Evolutionary conservation across 169 alveolate genomes (phyloP), one percentile per base, ranked within the genome.

Genomic region (Cytauxzoon felis): DNA sequence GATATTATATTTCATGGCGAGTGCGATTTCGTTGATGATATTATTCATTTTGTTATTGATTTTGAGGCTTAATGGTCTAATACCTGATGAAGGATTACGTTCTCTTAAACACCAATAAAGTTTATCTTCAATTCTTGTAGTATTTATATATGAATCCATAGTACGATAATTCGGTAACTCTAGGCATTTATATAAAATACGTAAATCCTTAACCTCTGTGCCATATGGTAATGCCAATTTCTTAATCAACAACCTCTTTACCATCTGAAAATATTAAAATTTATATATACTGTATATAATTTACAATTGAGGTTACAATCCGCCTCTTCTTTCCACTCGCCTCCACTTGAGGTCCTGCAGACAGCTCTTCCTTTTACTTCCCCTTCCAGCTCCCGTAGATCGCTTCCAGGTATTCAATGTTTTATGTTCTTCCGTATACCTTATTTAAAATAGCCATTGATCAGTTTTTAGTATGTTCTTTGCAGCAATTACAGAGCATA

Each of bases 1-100:
- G 13, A 96, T 91, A 54, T 97, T 96, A 58, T 87, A 70, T 47
- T 90, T 88, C 71, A 97, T 87, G 3, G 97, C 98, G 30, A 88
- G 83, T 43, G 88, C 84, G 18, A 94, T 88, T 42, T 94, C 95
- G 59, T 86, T 88, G 51, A 93, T 57, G 18, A 88, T 70, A 23
- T 68, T 79, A 29, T 82, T 86, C 82, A 82, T 73, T 50, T 61
- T 57, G 42, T 36, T 19, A 16, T 60, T 40, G 29, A 68, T 73
- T 59, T 73, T 73, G 42, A 73, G 63, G 16, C 84, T 76, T 27
- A 63, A 29, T 0, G 62, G 80, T 5, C 86, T 26, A 3, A 76
- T 76, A 26, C 86, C 86, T 2, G 75, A 63, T 7, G 63, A 56
- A 4, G 64, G 54, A 42, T 59, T 66, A 23, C 41, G 47, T 32